These are phyloP conservation scores for Trichoderma virens DNA, from an alignment of 495 filamentous ascomycete species.

Conservation along the genomic window DNA sequence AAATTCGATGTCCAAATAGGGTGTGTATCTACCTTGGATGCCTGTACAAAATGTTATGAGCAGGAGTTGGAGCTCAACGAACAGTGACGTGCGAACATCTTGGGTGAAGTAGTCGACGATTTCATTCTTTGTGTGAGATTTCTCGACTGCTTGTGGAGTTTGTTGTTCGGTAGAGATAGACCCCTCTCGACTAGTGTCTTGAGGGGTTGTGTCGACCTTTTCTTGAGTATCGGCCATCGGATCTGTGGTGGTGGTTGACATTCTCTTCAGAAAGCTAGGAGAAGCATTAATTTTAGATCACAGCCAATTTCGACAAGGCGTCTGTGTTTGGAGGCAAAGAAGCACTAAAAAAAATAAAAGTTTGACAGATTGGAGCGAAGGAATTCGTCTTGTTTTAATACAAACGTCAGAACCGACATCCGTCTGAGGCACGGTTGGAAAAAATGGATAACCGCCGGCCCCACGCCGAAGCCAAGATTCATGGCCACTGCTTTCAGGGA, in stretches of 20 bases:
- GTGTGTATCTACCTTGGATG: conserved; percentile 21
- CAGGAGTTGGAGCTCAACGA: conserved; percentile 35
- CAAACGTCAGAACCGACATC: neutral
- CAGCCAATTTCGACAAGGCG: too few relatives aligned
- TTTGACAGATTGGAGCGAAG: neutral
- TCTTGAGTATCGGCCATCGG: neutral
- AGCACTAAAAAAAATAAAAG: neutral
- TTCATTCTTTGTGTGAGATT: neutral
- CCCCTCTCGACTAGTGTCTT: neutral
- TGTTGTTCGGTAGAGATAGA: neutral
- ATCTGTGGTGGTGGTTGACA: neutral
- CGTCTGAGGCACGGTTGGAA: neutral
- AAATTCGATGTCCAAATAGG: neutral
- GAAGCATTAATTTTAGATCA: too few relatives aligned
- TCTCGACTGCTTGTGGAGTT: neutral
- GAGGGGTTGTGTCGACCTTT: neutral
- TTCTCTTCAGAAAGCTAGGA: too few relatives aligned
- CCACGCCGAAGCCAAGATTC: conserved; percentile 5
- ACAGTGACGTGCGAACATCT: conserved; percentile 23
- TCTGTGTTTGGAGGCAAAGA: too few relatives aligned
- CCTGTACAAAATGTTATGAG: conserved; percentile 38
- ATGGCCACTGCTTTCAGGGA: neutral
- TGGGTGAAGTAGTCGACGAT: neutral
- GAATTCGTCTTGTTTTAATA: neutral
- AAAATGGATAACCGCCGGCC: conserved; percentile 1